A percentile compares a stretch with the other conserved stretches of the same genome.
phyloP scores from a whole-genome alignment of 139 green algal genomes.

The Chloropicon primus region DNA sequence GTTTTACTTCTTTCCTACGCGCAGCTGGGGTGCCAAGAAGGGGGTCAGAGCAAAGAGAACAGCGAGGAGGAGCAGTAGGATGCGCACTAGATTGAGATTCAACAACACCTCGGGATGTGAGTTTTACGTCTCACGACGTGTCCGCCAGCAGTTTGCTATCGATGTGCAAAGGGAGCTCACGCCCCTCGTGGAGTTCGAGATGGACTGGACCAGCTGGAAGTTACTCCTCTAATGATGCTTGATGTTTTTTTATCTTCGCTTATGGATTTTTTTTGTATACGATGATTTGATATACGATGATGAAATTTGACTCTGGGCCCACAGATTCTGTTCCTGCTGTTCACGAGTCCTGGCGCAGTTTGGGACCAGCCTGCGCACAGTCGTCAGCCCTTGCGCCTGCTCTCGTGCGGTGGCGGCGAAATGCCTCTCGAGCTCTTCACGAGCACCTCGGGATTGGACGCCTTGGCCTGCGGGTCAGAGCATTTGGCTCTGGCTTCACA shows the following conservation, averaged over 20 bases:
- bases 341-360: too few species aligned
- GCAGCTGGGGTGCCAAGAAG: not conserved
- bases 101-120: not conserved
- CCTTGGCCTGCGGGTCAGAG: not conserved
- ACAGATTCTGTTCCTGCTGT: too few species aligned
- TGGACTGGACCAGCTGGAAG: not conserved
- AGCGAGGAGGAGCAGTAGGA: not conserved
- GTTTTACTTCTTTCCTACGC: not conserved
- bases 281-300: too few species aligned
- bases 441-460: not conserved
- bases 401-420: not conserved
- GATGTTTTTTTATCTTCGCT: not conserved
- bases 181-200: not conserved
- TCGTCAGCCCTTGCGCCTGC: not conserved
- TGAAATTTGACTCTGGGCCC: too few species aligned
- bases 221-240: too few species aligned
- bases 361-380: too few species aligned
- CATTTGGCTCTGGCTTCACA: not conserved
- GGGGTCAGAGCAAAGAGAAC: not conserved
- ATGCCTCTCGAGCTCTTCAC: not conserved
- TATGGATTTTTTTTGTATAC: not conserved
- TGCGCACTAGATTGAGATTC: not conserved
- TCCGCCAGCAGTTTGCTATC: not conserved
- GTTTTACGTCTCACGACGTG: not conserved
- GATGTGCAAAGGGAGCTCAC: not conserved